Conservation (phyloP, 495 filamentous ascomycete genomes). For the Lasiosphaeris hirsuta region DNA sequence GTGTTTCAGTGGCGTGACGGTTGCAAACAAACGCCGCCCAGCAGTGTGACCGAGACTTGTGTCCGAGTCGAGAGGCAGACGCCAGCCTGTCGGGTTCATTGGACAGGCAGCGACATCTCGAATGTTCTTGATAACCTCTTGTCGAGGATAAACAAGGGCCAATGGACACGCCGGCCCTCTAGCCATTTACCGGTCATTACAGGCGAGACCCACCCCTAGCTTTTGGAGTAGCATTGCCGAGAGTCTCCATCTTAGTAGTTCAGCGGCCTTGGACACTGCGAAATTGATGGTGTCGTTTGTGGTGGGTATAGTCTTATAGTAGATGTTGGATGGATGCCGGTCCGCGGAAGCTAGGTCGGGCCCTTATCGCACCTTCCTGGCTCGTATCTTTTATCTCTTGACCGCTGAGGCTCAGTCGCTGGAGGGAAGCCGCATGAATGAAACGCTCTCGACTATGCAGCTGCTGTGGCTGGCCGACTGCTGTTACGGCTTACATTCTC, state of each 20-base stretch:
- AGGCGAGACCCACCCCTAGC: neutral
- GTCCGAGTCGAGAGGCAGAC: too few relatives aligned
- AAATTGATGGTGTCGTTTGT: too few relatives aligned
- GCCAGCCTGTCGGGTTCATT: too few relatives aligned
- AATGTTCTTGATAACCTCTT: neutral
- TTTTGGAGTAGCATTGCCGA: neutral
- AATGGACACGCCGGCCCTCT: neutral
- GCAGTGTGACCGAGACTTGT: too few relatives aligned
- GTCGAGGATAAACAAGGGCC: neutral
- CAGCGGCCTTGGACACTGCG: too few relatives aligned
- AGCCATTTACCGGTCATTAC: neutral
- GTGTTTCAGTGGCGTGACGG: too few relatives aligned
- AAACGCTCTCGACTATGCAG: slow-evolving; percentile 19
- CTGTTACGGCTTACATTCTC: neutral
- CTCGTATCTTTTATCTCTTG: neutral
- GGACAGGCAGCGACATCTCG: too few relatives aligned
- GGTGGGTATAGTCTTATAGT: neutral
- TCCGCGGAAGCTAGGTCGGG: too few relatives aligned
- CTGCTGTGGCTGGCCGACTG: slow-evolving; percentile 1
- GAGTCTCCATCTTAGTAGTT: too few relatives aligned
- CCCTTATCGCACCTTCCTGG: neutral
- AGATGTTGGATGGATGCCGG: neutral
- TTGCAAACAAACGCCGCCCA: too few relatives aligned
- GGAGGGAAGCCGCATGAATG: slow-evolving; percentile 22
- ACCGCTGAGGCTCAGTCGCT: neutral